Conservation (phyloP, 768 basidiomycete genomes). For the Pulveroboletus sp. region DNA sequence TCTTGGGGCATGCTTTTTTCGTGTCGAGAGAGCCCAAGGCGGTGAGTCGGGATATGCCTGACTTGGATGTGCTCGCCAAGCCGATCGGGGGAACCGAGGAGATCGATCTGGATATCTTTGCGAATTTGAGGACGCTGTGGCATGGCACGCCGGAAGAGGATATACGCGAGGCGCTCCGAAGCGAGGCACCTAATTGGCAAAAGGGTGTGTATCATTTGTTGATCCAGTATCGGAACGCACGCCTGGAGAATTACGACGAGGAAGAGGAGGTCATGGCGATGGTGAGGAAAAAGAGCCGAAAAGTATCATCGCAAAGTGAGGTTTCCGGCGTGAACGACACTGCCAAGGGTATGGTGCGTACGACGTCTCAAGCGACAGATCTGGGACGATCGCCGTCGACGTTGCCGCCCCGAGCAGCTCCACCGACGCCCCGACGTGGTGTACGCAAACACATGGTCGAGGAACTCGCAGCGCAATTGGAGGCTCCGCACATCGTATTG, state of each 20-base stretch:
- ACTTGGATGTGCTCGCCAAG: constrained; percentile 63
- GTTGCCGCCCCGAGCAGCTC: constrained; percentile 52
- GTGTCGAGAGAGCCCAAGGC: constrained; percentile 49
- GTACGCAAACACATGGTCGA: constrained; percentile 28
- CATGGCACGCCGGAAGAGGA: constrained; percentile 72
- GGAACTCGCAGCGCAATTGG: constrained; percentile 11
- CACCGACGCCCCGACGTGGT: constrained; percentile 64
- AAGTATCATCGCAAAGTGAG: constrained; percentile 28
- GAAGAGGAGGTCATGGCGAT: constrained; percentile 50
- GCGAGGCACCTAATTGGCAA: constrained; percentile 80
- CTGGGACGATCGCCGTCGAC: constrained; percentile 32
- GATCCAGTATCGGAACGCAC: constrained; percentile 75
- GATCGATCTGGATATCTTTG: constrained; percentile 88
- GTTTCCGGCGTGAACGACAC: constrained; percentile 19
- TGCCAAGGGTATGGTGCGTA: constrained; percentile 21
- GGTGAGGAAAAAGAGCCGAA: constrained; percentile 33
- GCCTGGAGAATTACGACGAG: constrained; percentile 72
- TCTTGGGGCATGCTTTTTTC: constrained; percentile 80
- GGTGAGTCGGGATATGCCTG: constrained; percentile 45
- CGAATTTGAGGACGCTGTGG: constrained; percentile 92
- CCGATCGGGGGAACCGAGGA: constrained; percentile 61
- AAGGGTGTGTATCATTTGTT: constrained; percentile 94
- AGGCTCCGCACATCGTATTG: constrained; percentile 24
- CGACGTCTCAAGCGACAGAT: constrained; percentile 24
- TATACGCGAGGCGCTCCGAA: constrained; percentile 66